Evolutionary conservation across 768 basidiomycete species (phyloP).

Genomic region (Symmetrospora coprosmae): DNA sequence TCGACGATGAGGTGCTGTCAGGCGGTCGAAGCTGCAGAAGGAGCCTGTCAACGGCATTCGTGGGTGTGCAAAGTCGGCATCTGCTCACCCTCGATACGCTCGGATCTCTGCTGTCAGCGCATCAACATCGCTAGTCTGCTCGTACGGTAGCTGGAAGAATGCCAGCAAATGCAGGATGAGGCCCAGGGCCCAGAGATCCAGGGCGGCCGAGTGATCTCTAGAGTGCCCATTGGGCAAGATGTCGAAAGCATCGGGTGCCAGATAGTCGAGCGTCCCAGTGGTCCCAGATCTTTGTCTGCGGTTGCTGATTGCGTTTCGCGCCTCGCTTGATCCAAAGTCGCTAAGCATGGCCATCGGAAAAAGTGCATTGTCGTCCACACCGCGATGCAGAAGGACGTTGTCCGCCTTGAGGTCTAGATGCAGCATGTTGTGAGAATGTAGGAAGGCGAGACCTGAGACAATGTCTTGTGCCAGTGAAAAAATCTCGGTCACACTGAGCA

Average conservation of each 20-base stretch:
- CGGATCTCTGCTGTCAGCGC: conserved; percentile 59
- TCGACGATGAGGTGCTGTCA: neutral
- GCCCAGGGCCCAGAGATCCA: conserved; percentile 89
- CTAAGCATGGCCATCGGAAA: conserved; percentile 78
- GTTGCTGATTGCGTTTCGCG: conserved; percentile 53
- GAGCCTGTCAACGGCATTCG: neutral
- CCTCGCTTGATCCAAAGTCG: conserved; percentile 81
- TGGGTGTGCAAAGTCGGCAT: neutral
- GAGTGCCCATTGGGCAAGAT: conserved; percentile 51
- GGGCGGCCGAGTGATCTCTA: conserved; percentile 63
- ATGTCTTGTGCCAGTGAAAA: conserved; percentile 68
- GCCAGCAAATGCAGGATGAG: conserved; percentile 89
- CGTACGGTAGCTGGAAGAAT: conserved; percentile 79
- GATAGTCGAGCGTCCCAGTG: conserved; percentile 79
- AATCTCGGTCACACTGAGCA: conserved; percentile 73
- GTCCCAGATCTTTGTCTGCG: conserved; percentile 66
- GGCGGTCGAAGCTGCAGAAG: neutral
- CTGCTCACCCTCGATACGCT: conserved; percentile 53
- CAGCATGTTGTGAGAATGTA: conserved; percentile 52
- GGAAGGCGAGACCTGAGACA: conserved; percentile 67
- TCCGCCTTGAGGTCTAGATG: conserved; percentile 63
- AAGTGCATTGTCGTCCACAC: neutral
- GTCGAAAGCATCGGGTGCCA: conserved; percentile 73
- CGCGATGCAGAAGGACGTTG: conserved; percentile 21
- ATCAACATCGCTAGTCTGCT: conserved; percentile 54